phyloP scores from a whole-genome alignment of 257 asterid species.

The Plantago elongata region DNA sequence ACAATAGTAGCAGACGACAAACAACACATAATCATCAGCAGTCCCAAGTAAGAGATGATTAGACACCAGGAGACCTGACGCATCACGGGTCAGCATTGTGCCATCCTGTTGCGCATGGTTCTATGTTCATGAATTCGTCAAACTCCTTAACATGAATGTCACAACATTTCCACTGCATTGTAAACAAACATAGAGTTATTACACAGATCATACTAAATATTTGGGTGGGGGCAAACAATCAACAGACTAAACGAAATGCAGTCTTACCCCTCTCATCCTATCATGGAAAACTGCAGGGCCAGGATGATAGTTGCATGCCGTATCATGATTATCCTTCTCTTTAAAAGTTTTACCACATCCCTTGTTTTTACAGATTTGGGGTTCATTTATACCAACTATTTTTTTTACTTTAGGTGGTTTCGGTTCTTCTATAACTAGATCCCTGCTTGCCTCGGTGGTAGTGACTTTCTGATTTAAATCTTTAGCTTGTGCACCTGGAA shows the following conservation, averaged over 20 bases:
- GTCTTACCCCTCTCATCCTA: conserved; percentile 84
- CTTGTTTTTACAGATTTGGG: conserved; percentile 69
- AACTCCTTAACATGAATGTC: conserved; percentile 85
- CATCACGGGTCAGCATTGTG: conserved; percentile 50
- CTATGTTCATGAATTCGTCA: conserved; percentile 77
- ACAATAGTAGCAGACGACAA: no score
- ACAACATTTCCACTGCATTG: conserved; percentile 90
- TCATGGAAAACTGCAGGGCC: conserved; percentile 92
- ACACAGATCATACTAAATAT: background rate
- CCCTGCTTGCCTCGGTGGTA: conserved; percentile 15
- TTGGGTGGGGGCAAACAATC: no score
- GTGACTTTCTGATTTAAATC: conserved; percentile 37
- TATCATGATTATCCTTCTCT: conserved; percentile 81
- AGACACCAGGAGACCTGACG: background rate
- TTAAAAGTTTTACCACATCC: conserved; percentile 76
- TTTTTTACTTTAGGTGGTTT: conserved; percentile 47
- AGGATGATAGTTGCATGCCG: conserved; percentile 86
- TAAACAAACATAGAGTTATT: conserved; percentile 6
- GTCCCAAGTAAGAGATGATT: background rate
- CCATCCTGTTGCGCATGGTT: conserved; percentile 89
- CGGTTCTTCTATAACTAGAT: conserved; percentile 29
- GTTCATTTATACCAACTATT: conserved; percentile 59
- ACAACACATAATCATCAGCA: background rate
- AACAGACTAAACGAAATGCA: background rate
- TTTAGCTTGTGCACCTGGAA: conserved; percentile 50